Percentiles rank a stretch among this genome's conserved stretches.
phyloP scores from a whole-genome alignment of 257 asterid species.

The Henckelia pumila region DNA sequence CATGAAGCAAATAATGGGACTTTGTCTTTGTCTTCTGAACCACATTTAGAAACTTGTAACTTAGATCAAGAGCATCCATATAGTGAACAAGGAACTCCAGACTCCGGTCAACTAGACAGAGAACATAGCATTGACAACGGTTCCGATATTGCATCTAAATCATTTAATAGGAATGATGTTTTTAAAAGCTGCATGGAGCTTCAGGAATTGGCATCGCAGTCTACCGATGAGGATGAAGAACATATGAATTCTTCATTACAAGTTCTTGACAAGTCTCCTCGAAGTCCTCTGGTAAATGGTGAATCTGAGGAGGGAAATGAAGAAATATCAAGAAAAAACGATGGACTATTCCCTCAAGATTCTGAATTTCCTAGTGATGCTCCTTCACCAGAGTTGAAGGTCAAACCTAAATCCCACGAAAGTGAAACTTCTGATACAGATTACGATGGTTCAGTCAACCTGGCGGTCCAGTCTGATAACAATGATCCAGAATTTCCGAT shows the following conservation, averaged over 20 bases:
- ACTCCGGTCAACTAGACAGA: slow-evolving; percentile 28
- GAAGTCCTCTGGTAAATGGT: slow-evolving; percentile 28
- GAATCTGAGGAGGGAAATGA: slow-evolving; percentile 38
- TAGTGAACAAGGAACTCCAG: slow-evolving; percentile 32
- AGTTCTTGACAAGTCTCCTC: slow-evolving; percentile 30
- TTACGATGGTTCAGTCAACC: slow-evolving; percentile 32
- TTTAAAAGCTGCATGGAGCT: slow-evolving; percentile 81
- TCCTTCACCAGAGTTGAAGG: slow-evolving; percentile 34
- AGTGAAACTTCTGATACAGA: slow-evolving; percentile 24
- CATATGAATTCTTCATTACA: slow-evolving; percentile 30
- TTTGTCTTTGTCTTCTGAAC: slow-evolving; percentile 27
- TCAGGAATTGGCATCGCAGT: slow-evolving; percentile 40
- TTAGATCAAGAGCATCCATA: slow-evolving; percentile 32
- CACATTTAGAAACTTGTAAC: slow-evolving; percentile 31
- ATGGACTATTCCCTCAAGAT: slow-evolving; percentile 26
- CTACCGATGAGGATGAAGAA: slow-evolving; percentile 28
- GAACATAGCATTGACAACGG: slow-evolving; percentile 24
- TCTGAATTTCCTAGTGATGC: slow-evolving; percentile 29
- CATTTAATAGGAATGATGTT: slow-evolving; percentile 44
- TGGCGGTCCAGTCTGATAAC: slow-evolving; percentile 30
- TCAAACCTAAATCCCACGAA: slow-evolving; percentile 22
- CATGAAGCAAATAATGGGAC: slow-evolving; percentile 22
- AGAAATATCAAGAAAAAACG: slow-evolving; percentile 35
- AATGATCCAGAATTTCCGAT: slow-evolving; percentile 32
- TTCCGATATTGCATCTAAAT: slow-evolving; percentile 30